phyloP scores from a whole-genome alignment of 768 basidiomycete species.

The Pleurotus eryngii region DNA sequence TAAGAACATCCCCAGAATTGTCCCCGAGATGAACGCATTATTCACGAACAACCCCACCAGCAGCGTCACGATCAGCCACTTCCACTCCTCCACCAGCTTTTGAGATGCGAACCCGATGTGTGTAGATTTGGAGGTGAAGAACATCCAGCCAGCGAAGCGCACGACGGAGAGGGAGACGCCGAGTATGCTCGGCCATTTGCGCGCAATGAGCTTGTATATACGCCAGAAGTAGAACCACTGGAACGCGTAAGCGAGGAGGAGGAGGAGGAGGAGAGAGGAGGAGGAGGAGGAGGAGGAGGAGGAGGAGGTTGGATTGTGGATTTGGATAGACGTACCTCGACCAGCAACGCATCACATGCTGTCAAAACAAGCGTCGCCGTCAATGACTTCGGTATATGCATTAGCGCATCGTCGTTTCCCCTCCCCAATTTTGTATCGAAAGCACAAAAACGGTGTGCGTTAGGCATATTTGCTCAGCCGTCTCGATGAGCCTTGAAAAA shows the following conservation, averaged over 20 bases:
- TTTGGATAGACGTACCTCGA: neutral
- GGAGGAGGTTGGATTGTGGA: too few species aligned
- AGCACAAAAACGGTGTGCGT: neutral
- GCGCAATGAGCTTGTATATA: neutral
- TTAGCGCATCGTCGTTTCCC: neutral
- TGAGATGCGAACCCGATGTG: neutral
- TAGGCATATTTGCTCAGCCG: neutral
- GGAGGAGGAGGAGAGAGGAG: too few species aligned
- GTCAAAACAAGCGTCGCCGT: neutral
- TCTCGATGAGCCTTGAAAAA: neutral
- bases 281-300: too few species aligned
- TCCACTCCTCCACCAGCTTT: neutral
- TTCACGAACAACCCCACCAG: neutral
- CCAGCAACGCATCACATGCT: neutral
- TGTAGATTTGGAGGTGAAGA: neutral
- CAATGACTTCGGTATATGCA: neutral
- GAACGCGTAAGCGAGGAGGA: neutral
- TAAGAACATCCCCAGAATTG: neutral
- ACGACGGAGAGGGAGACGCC: neutral
- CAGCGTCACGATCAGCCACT: constrained; percentile 1
- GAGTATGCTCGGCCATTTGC: neutral
- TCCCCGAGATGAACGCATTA: neutral
- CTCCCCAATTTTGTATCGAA: constrained; percentile 4
- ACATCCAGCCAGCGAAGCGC: neutral
- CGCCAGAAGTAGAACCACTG: constrained; percentile 6